phyloP scores from a whole-genome alignment of 1,284 basidiomycete species.

The Irpex sp. region DNA sequence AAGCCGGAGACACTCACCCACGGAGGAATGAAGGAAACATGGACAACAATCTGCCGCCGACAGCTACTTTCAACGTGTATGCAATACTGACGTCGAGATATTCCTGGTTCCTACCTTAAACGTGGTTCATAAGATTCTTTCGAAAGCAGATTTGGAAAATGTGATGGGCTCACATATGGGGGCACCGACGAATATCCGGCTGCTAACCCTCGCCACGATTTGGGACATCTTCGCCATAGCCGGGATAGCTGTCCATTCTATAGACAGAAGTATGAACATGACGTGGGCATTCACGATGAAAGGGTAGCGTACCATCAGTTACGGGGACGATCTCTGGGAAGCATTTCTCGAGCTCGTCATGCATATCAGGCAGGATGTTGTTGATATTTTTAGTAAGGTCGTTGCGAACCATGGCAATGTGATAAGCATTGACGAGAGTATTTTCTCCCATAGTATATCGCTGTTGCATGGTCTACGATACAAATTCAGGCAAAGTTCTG shows the following conservation, averaged over 20 bases:
- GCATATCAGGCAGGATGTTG: conserved; percentile 23
- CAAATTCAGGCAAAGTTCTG: not conserved
- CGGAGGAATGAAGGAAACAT: not conserved
- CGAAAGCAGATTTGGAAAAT: conserved; percentile 7
- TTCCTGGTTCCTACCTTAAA: conserved; percentile 31
- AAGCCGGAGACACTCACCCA: conserved; percentile 21
- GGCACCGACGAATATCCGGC: conserved; percentile 25
- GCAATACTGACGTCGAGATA: conserved; percentile 34
- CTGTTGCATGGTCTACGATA: not conserved
- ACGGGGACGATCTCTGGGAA: conserved; percentile 27
- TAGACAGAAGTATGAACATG: not conserved
- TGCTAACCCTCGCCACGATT: conserved; percentile 22
- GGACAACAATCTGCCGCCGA: conserved; percentile 15
- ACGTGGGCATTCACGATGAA: not conserved
- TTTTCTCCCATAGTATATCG: conserved; percentile 27
- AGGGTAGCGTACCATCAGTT: conserved; percentile 11
- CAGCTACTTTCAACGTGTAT: conserved; percentile 34
- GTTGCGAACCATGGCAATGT: conserved; percentile 19
- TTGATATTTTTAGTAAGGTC: conserved; percentile 30
- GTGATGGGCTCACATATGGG: conserved; percentile 20
- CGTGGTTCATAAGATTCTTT: not conserved
- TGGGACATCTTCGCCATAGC: conserved; percentile 15
- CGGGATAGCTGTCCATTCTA: conserved; percentile 21
- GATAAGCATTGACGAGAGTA: conserved; percentile 25
- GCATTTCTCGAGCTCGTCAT: conserved; percentile 29